phyloP scores from a whole-genome alignment of 768 basidiomycete species.

The Tubosaeta brunneosetosa region DNA sequence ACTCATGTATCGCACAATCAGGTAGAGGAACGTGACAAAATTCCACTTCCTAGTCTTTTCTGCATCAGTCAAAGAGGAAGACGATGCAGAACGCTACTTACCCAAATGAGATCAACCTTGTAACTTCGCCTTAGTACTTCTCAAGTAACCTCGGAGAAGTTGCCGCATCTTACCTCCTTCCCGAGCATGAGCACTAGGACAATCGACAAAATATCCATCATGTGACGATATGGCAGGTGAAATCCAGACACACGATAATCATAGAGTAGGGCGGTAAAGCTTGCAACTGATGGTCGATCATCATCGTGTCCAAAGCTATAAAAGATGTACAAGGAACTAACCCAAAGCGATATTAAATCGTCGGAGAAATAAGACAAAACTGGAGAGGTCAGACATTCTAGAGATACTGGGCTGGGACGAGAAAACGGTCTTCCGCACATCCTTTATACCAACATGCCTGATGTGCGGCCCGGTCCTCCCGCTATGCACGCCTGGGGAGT shows the following conservation, averaged over 20 bases:
- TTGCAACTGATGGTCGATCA: conserved; percentile 5
- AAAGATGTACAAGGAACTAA: not conserved
- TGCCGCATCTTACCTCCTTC: conserved; percentile 7
- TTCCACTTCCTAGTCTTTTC: conserved; percentile 17
- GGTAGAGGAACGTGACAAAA: conserved; percentile 13
- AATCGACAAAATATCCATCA: not conserved
- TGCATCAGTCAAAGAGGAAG: not conserved
- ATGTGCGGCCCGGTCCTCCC: no score
- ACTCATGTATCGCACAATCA: conserved; percentile 16
- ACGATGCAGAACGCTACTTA: not conserved
- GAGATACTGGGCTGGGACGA: no score
- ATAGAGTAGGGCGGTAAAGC: conserved; percentile 11
- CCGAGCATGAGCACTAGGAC: not conserved
- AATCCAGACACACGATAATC: conserved; percentile 12
- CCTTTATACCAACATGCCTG: no score
- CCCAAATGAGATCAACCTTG: conserved; percentile 21
- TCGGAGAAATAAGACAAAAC: no score
- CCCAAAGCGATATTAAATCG: not conserved
- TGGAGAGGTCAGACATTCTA: no score
- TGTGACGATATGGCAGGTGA: not conserved
- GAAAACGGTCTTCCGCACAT: no score
- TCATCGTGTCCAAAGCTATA: not conserved
- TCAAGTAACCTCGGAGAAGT: not conserved
- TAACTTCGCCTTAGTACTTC: not conserved
- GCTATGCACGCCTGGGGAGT: no score